Base-by-base conservation (phyloP, 148 eudicot genomes). In the Diospyros lotus region DNA sequence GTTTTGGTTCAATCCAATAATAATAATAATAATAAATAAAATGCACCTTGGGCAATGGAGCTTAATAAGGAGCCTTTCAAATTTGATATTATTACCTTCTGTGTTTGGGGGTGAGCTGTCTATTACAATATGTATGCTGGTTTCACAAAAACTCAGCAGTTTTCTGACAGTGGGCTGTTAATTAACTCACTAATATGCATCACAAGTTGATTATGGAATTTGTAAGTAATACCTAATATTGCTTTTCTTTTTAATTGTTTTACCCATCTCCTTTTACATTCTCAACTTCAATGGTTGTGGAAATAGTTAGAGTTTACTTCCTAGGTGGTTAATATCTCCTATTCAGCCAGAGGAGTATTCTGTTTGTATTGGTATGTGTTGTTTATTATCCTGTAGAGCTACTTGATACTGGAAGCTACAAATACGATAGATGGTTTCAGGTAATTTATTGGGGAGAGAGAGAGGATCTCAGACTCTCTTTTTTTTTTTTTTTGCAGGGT, bases 401-500 rank as follows among this genome's bases (percentile, higher is more conserved):
- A 40, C 58, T 73, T 55, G 69, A 28, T 67, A 28, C 66, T 51
- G 45, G n/a, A n/a, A 18, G 38, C 13, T 66, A 39, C 17, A 54
- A 7, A 45, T 18, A 45, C 40, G 43, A 3, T 60, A 12, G 28
- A 51, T 63, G 39, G 48, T 45, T 73, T 41, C 14, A 17, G 45
- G n/a, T 28, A 28, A 28, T 28, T 28, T 28, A 28, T 28, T 28
- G 28, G 28, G 28, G 28, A 28, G 28, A 28, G 28, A 28, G 28
- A 28, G 28, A 28, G 28, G 28, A 28, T 55, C 11, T 38, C 3
- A 41, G 0, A 28, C 28, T 28, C 28, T 28, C 28, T 28, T 28
- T 6, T 61, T 11, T 13, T 69, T 48, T 6, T 39, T 14, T 66
- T 43, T 79, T 83, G 82, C 89, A 94, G 98, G 80, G 75, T 68